phyloP scores from a whole-genome alignment of 2,329 filamentous ascomycete species.

The Aureobasidium sp. region DNA sequence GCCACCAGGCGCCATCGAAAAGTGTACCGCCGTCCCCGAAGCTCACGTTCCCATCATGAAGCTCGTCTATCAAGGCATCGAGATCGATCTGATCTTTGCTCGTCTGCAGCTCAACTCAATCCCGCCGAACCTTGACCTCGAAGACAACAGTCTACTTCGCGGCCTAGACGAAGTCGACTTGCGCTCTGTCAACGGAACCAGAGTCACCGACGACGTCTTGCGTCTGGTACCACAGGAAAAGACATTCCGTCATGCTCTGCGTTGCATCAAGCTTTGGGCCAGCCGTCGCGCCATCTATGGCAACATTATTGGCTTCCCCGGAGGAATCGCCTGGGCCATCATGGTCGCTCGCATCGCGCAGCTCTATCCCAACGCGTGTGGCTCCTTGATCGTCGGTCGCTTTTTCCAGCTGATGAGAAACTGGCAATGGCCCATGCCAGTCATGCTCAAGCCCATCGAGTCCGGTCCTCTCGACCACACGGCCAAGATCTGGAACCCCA shows the following conservation, averaged over 20 bases:
- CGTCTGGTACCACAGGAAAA: conserved; percentile 80
- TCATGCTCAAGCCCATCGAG: conserved; percentile 82
- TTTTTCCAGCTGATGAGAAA: conserved; percentile 88
- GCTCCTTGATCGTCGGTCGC: conserved; percentile 81
- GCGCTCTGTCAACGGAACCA: conserved; percentile 84
- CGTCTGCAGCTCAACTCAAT: conserved; percentile 37
- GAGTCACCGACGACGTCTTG: conserved; percentile 89
- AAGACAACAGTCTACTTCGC: conserved; percentile 75
- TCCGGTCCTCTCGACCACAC: conserved; percentile 60
- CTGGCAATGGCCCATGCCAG: conserved; percentile 93
- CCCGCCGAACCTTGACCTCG: conserved; percentile 60
- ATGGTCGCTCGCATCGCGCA: conserved; percentile 93
- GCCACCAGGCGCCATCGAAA: conserved; percentile 70
- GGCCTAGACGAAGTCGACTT: conserved; percentile 83
- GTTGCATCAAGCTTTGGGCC: conserved; percentile 95
- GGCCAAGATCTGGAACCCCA: conserved; percentile 90
- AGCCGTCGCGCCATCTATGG: conserved; percentile 87
- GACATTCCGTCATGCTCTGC: conserved; percentile 80
- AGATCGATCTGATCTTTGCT: conserved; percentile 79
- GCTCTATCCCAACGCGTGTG: conserved; percentile 86
- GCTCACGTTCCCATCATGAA: conserved; percentile 97
- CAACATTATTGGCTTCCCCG: conserved; percentile 93
- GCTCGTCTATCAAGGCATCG: conserved; percentile 82
- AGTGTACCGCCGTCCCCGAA: conserved; percentile 78
- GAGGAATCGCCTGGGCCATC: conserved; percentile 97